phyloP scores from a whole-genome alignment of 202 grass and related monocot genomes.

The Sporobolus alterniflorus region DNA sequence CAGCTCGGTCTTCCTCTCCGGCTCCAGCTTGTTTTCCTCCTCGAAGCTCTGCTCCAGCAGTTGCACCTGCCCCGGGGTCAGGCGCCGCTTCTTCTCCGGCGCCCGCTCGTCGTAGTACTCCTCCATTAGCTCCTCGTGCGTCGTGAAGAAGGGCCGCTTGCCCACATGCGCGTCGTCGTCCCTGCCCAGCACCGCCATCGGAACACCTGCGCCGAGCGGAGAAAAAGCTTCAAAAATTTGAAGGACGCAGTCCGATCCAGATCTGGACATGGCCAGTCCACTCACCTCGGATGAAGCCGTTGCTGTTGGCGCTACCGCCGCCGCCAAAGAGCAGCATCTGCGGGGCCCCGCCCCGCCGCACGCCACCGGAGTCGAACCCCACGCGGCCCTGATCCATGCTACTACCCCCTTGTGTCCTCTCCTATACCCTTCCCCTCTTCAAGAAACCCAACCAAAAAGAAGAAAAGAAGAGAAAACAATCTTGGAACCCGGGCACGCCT shows the following conservation, averaged over 20 bases:
- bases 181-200: conserved; percentile 53
- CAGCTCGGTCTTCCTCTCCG: conserved; percentile 86
- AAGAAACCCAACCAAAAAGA: conserved; percentile 30
- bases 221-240: neutral
- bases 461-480: conserved; percentile 21
- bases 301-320: conserved; percentile 44
- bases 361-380: conserved; percentile 59
- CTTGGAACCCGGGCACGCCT: conserved; percentile 17
- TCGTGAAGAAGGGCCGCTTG: conserved; percentile 87
- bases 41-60: conserved; percentile 85
- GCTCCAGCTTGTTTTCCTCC: conserved; percentile 95
- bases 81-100: conserved; percentile 90
- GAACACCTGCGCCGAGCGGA: conserved; percentile 31
- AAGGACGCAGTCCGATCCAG: conserved; percentile 2
- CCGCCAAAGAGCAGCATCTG: conserved; percentile 87
- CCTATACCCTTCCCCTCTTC: neutral
- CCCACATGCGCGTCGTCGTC: conserved; percentile 48
- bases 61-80: conserved; percentile 84
- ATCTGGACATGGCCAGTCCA: conserved; percentile 20
- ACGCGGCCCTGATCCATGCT: conserved; percentile 66
- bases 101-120: conserved; percentile 98
- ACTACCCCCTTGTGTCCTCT: conserved; percentile 12
- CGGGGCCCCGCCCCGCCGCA: conserved; percentile 19
- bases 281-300: conserved; percentile 71
- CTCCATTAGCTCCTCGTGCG: conserved; percentile 80